Evolutionary conservation across 768 basidiomycete genomes (phyloP).

Genomic region (Chiua virens): DNA sequence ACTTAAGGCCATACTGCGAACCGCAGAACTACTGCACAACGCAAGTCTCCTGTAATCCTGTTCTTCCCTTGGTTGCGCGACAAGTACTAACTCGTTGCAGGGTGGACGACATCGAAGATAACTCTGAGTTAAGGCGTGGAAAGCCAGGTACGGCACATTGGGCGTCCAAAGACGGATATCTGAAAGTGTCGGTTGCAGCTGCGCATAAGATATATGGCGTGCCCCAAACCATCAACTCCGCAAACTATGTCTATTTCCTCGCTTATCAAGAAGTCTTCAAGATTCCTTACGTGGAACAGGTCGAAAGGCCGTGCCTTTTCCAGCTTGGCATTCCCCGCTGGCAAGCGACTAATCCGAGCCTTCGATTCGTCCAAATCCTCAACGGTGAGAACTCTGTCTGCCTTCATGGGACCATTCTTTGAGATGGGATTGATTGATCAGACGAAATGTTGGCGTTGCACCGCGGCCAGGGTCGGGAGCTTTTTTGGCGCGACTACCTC

Average conservation of each 20-base stretch:
- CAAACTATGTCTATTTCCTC: slow-evolving; percentile 96
- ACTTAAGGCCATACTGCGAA: slow-evolving; percentile 67
- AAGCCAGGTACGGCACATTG: slow-evolving; percentile 58
- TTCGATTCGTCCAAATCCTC: slow-evolving; percentile 66
- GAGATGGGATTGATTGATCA: slow-evolving; percentile 12
- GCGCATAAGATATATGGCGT: slow-evolving; percentile 96
- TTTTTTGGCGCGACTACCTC: slow-evolving; percentile 90
- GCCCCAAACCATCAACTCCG: slow-evolving; percentile 94
- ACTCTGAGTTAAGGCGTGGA: slow-evolving; percentile 82
- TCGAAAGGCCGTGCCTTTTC: slow-evolving; percentile 26
- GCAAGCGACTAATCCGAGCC: slow-evolving; percentile 22
- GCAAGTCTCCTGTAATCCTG: slow-evolving; percentile 82
- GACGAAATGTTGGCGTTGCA: slow-evolving; percentile 81
- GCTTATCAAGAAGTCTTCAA: slow-evolving; percentile 80
- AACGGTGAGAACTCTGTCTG: slow-evolving; percentile 50
- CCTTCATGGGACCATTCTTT: background rate
- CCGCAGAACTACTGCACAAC: slow-evolving; percentile 91
- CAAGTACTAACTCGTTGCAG: slow-evolving; percentile 38
- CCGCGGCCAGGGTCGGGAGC: slow-evolving; percentile 90
- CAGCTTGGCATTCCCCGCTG: slow-evolving; percentile 34
- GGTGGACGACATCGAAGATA: slow-evolving; percentile 95
- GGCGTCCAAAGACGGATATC: background rate
- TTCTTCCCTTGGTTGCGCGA: background rate
- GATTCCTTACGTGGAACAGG: slow-evolving; percentile 9
- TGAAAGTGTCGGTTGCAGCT: slow-evolving; percentile 43